Evolutionary conservation across 176 grass and related monocot species (phyloP).

Genomic region (Oryza officinalis): DNA sequence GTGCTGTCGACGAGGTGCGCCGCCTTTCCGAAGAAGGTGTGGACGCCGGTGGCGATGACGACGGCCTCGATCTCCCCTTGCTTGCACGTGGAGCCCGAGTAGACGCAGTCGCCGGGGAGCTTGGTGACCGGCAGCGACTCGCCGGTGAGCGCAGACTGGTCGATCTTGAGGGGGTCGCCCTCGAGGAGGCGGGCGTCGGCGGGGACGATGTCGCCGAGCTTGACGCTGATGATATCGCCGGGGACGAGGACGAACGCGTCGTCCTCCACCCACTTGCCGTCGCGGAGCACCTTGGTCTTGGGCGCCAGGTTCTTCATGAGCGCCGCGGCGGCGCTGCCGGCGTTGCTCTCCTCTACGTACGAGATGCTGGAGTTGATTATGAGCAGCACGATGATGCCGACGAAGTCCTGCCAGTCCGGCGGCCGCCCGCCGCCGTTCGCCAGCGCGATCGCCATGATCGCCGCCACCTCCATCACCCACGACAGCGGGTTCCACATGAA

Average conservation of each 20-base stretch:
- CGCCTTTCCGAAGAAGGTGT: constrained; percentile 98
- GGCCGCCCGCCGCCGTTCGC: constrained; percentile 72
- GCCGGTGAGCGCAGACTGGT: constrained; percentile 92
- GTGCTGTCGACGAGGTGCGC: constrained; percentile 94
- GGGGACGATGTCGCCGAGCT: constrained; percentile 87
- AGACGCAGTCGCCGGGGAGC: constrained; percentile 61
- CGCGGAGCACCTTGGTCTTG: constrained; percentile 82
- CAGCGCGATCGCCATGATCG: constrained; percentile 81
- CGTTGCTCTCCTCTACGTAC: constrained; percentile 81
- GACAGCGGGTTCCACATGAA: constrained; percentile 99
- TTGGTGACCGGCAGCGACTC: constrained; percentile 85
- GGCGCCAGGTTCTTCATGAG: constrained; percentile 93
- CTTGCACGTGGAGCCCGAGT: constrained; percentile 94
- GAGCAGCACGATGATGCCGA: constrained; percentile 79
- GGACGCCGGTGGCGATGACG: constrained; percentile 88
- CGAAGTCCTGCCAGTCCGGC: constrained; percentile 97
- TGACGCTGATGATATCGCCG: constrained; percentile 81
- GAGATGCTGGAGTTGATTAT: constrained; percentile 82
- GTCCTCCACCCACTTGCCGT: constrained; percentile 68
- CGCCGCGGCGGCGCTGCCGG: constrained; percentile 85
- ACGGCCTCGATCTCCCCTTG: constrained; percentile 92
- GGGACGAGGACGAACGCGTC: constrained; percentile 79
- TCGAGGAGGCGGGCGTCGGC: constrained; percentile 84
- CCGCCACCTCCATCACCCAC: constrained; percentile 96
- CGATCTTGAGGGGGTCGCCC: constrained; percentile 84